Evolutionary conservation across 805 yeast species (phyloP), one percentile per base, ranked within the genome.

Genomic region (Cyberlindnera xylosilytica): DNA sequence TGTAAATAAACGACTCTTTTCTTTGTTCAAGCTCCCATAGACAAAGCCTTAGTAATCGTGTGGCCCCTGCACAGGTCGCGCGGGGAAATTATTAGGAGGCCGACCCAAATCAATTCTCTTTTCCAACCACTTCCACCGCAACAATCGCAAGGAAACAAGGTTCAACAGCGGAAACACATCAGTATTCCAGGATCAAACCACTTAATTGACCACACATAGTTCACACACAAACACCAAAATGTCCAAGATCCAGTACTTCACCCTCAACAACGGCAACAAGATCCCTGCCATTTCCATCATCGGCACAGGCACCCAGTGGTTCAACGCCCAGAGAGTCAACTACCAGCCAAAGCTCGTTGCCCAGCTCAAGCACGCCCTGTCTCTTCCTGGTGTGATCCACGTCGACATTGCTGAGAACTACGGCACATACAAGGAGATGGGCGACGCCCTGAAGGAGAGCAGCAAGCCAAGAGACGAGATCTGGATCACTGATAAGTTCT

Each of bases 251-350:
- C 38, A 53, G 35, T 54, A 51, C 43, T 51, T 56, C 46, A 56
- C 54, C 7, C 45, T 56, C 18, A 51, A 36, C 43, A 69, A 70
- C 53, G 72, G 70, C 2, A 61, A 64, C 43, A 62, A 64, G 47
- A 62, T 70, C 27, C 74, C 74, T 20, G 72, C 70, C 6, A 60
- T 79, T 38, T 81, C 81, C 23, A 57, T 67, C 44, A 67, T 78
- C 16, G 85, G 85, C 6, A 67, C 81, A 2, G 85, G 85, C 34
- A 78, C 83, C 24, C 72, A 69, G 50, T 79, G 83, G 83, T 65
- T n/a, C 46, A 64, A 69, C 29, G 47, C 49, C 5, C 64, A 58
- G 10, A 52, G 55, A 5, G 48, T 51, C 3, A 52, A 45, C 11
- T 53, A 64, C 48, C 61, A 64, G 29, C 44, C 61, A 3, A 54